Evolutionary conservation across 257 asterid genomes (phyloP).

Genomic region (Parsonsia alboflavescens): DNA sequence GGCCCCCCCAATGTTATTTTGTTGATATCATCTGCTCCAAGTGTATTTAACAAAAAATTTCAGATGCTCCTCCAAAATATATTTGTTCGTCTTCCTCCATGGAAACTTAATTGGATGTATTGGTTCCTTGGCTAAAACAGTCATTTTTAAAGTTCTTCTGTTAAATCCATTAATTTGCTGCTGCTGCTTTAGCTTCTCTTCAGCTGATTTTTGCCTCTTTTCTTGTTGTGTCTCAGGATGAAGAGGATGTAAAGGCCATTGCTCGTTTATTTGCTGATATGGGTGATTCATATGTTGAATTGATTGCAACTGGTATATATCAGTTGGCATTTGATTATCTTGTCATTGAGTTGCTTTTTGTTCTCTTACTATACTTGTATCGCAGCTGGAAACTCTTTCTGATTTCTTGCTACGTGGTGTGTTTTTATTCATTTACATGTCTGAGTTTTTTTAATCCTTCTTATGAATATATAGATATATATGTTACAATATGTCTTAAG

Average conservation of each 20-base stretch:
- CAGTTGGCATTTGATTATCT: conserved; percentile 1
- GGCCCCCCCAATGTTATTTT: too few species aligned
- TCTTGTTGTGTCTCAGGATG: conserved; percentile 60
- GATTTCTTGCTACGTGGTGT: background rate
- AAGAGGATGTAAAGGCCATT: conserved; percentile 97
- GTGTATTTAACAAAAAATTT: background rate
- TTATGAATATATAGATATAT: too few species aligned
- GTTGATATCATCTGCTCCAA: background rate
- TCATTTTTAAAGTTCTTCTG: background rate
- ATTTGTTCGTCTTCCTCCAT: background rate
- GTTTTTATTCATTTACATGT: conserved; percentile 4
- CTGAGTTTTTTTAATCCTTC: background rate
- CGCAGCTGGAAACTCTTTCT: background rate
- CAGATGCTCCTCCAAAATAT: background rate
- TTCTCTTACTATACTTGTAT: background rate
- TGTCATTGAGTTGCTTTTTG: background rate
- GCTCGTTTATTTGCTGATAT: conserved; percentile 97
- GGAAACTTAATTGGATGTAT: background rate
- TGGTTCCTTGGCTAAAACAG: background rate
- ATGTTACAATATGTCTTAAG: background rate
- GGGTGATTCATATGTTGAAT: conserved; percentile 97
- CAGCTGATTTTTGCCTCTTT: conserved; percentile 13
- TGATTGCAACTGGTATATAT: conserved; percentile 86
- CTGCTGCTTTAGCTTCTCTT: conserved; percentile 2
- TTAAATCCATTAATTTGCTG: too few species aligned